phyloP scores from a whole-genome alignment of 2,329 filamentous ascomycete species.

The Pleoardoris graminearum region DNA sequence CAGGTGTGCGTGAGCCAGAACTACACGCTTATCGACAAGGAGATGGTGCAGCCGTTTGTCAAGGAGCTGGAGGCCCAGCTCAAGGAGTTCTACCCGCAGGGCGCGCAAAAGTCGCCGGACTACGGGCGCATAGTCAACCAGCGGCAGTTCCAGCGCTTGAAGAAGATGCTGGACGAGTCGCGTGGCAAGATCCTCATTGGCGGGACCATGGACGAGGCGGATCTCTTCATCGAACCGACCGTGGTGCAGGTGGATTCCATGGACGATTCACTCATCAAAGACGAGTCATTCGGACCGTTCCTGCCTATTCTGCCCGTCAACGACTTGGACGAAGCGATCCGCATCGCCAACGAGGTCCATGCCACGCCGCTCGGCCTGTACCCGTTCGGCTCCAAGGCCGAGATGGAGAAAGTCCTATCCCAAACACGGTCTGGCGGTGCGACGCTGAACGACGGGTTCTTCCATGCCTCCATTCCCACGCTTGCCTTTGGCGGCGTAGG shows the following conservation, averaged over 20 bases:
- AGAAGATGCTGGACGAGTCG: conserved; percentile 85
- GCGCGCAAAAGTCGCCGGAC: conserved; percentile 76
- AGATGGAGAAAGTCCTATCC: conserved; percentile 66
- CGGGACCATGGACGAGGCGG: conserved; percentile 76
- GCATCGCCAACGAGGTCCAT: conserved; percentile 77
- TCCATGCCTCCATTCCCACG: conserved; percentile 71
- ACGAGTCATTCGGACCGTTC: conserved; percentile 93
- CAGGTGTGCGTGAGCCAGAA: conserved; percentile 94
- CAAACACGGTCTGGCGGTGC: conserved; percentile 57
- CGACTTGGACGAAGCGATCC: conserved; percentile 82
- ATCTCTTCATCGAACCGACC: conserved; percentile 88
- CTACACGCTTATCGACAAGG: conserved; percentile 82
- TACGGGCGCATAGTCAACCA: conserved; percentile 80
- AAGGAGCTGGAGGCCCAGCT: conserved; percentile 71
- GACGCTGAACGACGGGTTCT: conserved; percentile 62
- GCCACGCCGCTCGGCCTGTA: conserved; percentile 83
- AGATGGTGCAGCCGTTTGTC: conserved; percentile 72
- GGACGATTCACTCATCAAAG: conserved; percentile 75
- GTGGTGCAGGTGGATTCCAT: conserved; percentile 79
- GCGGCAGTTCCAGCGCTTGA: conserved; percentile 77
- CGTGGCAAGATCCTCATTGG: conserved; percentile 85
- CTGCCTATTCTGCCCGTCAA: conserved; percentile 80
- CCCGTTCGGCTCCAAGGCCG: conserved; percentile 78
- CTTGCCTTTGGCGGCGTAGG: conserved; percentile 84
- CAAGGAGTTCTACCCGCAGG: conserved; percentile 80